Evolutionary conservation across 2,329 filamentous ascomycete species (phyloP), one percentile per base, ranked within the genome.

Genomic region (Scleromitrula shiraiana): DNA sequence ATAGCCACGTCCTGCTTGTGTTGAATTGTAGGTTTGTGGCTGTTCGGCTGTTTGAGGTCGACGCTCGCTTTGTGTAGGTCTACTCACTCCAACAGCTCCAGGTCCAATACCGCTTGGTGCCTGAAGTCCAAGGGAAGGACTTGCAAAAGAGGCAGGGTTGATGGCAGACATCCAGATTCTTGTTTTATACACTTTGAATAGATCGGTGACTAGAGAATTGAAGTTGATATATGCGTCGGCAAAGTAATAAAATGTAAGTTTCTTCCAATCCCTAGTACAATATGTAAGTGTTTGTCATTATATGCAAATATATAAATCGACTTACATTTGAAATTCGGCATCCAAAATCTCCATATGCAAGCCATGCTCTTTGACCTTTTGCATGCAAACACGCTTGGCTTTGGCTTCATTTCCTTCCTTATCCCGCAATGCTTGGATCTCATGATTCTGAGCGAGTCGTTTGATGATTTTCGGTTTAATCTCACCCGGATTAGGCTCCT

Each of bases 91-190:
- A n/a, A 86, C 75, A 20, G 80, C 79, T 20, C 81, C 82, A 7
- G 80, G 79, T 0, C 80, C 78, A 57, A 85, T 75, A 23, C 78
- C 78, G 53, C 80, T 82, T 1, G 83, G 80, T 2, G 82, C 80
- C 63, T 83, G 82, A 19, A 89, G 71, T 22, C 84, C 84, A 41
- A 87, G 72, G 3, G 80, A 81, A 15, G 86, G 85, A 53, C 82
- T 90, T 20, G 86, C 86, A 66, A 97, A 96, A 0, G 91, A 96
- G 5, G 91, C 93, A 7, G 93, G 93, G 64, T 98, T 98, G 67
- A 98, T 95, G 4, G 93, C 93, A 4, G 91, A 97, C 88, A 98
- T 95, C 93, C 93, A 98, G 61, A 98, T 98, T 59, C 94, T 82
- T 19, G 91, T 95, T 73, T 98, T 98, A 76, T 97, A 98, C 53